Percentiles rank a stretch among this genome's conserved stretches.
These are phyloP conservation scores for Saccharum officinarum DNA, from an alignment of 176 grass and related monocot genomes.

Conservation along the genomic window DNA sequence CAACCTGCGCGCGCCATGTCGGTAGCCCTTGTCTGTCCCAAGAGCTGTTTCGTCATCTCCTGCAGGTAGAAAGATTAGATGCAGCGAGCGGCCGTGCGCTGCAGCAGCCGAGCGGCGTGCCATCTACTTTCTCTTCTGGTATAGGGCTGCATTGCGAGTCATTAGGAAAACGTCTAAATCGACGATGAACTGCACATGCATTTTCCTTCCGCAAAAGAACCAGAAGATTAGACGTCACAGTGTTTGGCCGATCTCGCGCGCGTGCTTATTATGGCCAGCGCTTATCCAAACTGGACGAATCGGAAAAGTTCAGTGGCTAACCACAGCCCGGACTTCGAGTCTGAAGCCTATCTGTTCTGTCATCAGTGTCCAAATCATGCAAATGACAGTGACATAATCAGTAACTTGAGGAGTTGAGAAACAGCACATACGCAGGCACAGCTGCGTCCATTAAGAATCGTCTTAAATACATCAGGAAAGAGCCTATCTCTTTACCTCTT, in stretches of 20 bases:
- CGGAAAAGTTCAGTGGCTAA: neutral
- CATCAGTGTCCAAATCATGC: neutral
- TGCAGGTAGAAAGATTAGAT: neutral
- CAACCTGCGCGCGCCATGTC: neutral
- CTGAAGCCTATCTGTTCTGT: neutral
- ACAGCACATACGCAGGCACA: neutral
- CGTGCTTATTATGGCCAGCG: neutral
- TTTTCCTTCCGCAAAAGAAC: neutral
- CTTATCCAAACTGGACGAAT: neutral
- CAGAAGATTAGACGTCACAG: conserved; percentile 1
- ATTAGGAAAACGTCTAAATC: conserved; percentile 46
- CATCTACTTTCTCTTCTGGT: neutral
- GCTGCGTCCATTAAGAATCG: neutral
- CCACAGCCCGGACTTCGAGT: neutral
- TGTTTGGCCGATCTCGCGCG: conserved; percentile 7
- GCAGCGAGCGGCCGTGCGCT: neutral
- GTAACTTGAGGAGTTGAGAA: conserved; percentile 16
- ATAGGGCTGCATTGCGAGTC: neutral
- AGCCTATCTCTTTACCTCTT: neutral
- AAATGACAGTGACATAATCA: conserved; percentile 9
- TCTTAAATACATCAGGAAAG: neutral
- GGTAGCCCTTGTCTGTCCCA: neutral
- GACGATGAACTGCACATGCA: neutral
- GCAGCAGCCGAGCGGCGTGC: neutral
- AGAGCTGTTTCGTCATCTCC: neutral